Evolutionary conservation across 345 rosid genomes (phyloP).

Genomic region (Eucalyptus cloeziana): DNA sequence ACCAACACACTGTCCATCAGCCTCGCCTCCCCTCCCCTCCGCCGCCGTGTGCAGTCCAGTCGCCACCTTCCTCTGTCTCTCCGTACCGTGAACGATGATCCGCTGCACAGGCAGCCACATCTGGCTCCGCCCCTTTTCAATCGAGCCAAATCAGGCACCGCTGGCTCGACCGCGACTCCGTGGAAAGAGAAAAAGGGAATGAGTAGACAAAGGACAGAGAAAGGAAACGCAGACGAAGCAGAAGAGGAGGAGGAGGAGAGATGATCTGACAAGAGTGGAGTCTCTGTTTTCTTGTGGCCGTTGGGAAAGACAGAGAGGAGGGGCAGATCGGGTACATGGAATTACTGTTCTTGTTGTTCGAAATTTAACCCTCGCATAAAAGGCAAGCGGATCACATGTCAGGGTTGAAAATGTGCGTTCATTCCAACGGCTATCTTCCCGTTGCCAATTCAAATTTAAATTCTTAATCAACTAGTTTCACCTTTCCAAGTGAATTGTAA

Average conservation of each 20-base stretch:
- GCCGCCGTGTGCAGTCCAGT: neutral
- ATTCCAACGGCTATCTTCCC: neutral
- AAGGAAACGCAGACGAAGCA: neutral
- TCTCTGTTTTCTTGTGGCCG: neutral
- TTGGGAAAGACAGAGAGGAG: neutral
- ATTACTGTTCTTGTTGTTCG: neutral
- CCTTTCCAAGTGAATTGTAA: neutral
- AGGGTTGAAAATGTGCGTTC: neutral
- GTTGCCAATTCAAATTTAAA: neutral
- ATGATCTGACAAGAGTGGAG: neutral
- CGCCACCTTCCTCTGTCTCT: neutral
- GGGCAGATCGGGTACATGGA: too few species aligned
- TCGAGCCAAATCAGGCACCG: neutral
- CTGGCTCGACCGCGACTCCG: neutral
- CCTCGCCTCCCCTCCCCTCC: neutral
- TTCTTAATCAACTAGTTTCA: neutral
- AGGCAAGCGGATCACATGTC: neutral
- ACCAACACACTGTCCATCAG: neutral
- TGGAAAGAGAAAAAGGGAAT: neutral
- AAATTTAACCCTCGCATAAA: neutral
- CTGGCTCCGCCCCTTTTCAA: neutral
- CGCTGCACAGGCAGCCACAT: neutral
- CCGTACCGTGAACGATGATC: neutral
- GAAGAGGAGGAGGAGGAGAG: neutral
- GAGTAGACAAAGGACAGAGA: neutral